phyloP scores from a whole-genome alignment of 768 basidiomycete genomes.

The Lentinus brumalis region DNA sequence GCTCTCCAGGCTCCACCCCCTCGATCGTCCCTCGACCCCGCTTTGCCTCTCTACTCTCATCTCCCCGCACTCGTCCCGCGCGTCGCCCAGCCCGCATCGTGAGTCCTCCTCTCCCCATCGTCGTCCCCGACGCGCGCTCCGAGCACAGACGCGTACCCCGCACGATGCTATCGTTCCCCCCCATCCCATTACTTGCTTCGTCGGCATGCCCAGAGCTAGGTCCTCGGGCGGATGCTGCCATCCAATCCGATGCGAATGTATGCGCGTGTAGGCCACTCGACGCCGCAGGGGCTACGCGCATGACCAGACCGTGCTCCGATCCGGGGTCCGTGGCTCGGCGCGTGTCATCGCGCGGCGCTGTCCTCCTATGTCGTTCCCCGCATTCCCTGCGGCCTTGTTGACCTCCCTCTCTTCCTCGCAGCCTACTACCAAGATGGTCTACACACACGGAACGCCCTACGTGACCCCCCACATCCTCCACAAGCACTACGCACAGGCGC shows the following conservation, averaged over 20 bases:
- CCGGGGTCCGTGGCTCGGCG: too few relatives aligned
- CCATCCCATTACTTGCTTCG: too few relatives aligned
- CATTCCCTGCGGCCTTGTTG: background rate
- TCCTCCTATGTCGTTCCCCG: background rate
- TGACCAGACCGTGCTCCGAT: background rate
- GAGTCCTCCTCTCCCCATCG: conserved; percentile 3
- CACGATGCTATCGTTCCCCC: background rate
- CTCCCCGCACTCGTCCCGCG: background rate
- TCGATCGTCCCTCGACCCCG: conserved; percentile 13
- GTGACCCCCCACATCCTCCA: conserved; percentile 90
- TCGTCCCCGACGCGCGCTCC: background rate
- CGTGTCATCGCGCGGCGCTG: too few relatives aligned
- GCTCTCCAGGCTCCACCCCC: conserved; percentile 6
- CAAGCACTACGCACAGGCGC: conserved; percentile 78
- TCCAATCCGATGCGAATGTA: too few relatives aligned
- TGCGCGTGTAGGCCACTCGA: too few relatives aligned
- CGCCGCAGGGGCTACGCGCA: background rate
- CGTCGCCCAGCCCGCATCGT: conserved; percentile 1
- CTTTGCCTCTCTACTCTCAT: conserved; percentile 2
- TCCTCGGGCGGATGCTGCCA: too few relatives aligned
- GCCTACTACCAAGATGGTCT: conserved; percentile 53
- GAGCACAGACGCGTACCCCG: background rate
- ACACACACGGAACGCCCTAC: conserved; percentile 76
- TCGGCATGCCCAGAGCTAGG: too few relatives aligned
- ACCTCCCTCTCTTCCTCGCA: background rate